Conservation (phyloP, 768 basidiomycete species). For the Panaeolus cyanescens region DNA sequence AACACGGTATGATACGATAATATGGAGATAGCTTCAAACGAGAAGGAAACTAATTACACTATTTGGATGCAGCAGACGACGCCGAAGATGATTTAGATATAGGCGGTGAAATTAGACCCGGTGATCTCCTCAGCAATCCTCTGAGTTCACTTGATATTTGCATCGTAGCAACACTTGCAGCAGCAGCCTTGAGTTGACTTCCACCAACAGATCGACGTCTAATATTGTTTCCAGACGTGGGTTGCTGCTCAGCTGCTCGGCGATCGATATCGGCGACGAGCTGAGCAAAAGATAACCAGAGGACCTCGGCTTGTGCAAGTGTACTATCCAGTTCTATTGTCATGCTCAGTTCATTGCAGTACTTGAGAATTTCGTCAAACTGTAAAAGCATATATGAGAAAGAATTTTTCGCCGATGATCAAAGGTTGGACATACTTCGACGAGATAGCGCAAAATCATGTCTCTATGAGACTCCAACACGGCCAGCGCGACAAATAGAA, state of each 20-base stretch:
- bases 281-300: conserved; percentile 90
- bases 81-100: background rate
- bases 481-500: conserved; percentile 93
- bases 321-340: conserved; percentile 97
- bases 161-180: conserved; percentile 41
- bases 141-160: conserved; percentile 64
- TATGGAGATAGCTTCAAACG: background rate
- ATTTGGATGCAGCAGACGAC: background rate
- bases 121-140: conserved; percentile 54
- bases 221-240: conserved; percentile 16
- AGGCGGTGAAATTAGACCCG: conserved; percentile 12
- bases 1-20: background rate
- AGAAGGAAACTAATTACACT: background rate
- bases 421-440: conserved; percentile 64
- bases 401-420: background rate
- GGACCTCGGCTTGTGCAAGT: conserved; percentile 93
- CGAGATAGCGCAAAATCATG: conserved; percentile 91
- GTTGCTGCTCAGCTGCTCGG: conserved; percentile 60
- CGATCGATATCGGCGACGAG: conserved; percentile 89
- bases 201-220: conserved; percentile 17
- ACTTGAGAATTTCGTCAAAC: conserved; percentile 46
- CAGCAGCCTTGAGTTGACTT: conserved; percentile 17
- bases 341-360: conserved; percentile 94
- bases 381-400: conserved; percentile 23
- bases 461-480: conserved; percentile 95